phyloP scores from a whole-genome alignment of 345 rosid genomes.

The Physaria fendleri region DNA sequence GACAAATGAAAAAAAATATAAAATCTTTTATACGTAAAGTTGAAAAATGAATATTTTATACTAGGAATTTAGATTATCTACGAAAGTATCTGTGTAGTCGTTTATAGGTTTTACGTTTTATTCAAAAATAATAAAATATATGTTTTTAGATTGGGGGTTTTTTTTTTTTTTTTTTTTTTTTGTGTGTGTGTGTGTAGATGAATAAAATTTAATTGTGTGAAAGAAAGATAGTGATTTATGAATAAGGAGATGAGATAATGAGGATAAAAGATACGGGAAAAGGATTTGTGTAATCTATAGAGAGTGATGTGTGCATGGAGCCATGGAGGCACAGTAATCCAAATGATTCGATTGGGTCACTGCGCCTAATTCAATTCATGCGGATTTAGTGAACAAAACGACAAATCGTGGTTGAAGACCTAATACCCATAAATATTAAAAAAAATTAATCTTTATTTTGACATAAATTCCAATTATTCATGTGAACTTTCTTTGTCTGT shows the following conservation, averaged over 20 bases:
- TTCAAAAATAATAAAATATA: too few relatives aligned
- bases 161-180: too few relatives aligned
- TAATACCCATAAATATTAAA: neutral
- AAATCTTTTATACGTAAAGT: constrained; percentile 4
- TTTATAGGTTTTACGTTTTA: too few relatives aligned
- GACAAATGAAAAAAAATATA: neutral
- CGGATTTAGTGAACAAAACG: constrained; percentile 29
- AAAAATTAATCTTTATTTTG: neutral
- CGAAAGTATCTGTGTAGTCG: too few relatives aligned
- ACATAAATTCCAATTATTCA: constrained; percentile 22
- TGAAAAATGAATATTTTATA: too few relatives aligned
- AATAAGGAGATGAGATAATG: neutral
- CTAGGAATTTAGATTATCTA: too few relatives aligned
- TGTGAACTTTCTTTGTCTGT: constrained; percentile 21
- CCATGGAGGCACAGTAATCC: constrained; percentile 20
- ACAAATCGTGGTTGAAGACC: constrained; percentile 18
- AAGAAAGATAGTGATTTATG: too few relatives aligned
- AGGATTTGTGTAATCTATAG: constrained; percentile 12
- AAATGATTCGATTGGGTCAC: constrained; percentile 25
- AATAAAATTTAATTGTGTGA: too few relatives aligned
- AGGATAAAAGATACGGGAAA: neutral
- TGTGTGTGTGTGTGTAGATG: too few relatives aligned
- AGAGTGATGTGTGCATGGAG: constrained; percentile 22
- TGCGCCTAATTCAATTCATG: constrained; percentile 15
- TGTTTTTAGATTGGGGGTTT: too few relatives aligned